These are phyloP conservation scores for Botryotinia calthae DNA, from an alignment of 2,329 filamentous ascomycete species.

Conservation along the genomic window DNA sequence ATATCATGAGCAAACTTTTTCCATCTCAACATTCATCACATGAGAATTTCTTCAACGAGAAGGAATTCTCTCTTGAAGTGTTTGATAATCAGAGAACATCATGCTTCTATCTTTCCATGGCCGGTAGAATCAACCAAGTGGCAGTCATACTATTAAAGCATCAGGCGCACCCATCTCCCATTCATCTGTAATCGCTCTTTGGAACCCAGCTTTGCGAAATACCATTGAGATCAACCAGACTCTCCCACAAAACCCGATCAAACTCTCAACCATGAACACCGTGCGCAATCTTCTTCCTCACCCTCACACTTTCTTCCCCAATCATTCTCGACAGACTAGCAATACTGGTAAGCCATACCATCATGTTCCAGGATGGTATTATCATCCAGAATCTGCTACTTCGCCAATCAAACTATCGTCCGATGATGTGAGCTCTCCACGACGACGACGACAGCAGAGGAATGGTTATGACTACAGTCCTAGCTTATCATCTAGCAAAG, in stretches of 20 bases:
- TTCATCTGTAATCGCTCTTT: background rate
- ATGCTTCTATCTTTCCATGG: background rate
- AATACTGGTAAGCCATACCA: background rate
- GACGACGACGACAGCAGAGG: background rate
- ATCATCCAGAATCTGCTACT: background rate
- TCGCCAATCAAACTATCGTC: background rate
- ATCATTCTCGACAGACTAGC: background rate
- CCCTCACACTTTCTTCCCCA: background rate
- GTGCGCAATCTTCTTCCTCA: background rate
- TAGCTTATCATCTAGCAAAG: background rate
- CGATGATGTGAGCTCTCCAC: background rate
- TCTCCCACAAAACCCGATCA: too few relatives aligned
- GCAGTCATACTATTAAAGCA: background rate
- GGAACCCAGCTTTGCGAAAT: background rate
- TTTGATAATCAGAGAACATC: background rate
- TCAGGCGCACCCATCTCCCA: background rate
- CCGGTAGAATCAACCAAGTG: background rate
- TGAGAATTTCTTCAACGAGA: background rate
- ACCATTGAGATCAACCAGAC: background rate
- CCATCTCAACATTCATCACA: background rate
- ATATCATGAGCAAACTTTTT: background rate
- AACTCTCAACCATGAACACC: background rate
- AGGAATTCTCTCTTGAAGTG: accelerated
- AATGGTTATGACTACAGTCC: background rate
- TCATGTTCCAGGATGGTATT: background rate